Conservation (phyloP, 176 grass and related monocot species). For the Triticum urartu region DNA sequence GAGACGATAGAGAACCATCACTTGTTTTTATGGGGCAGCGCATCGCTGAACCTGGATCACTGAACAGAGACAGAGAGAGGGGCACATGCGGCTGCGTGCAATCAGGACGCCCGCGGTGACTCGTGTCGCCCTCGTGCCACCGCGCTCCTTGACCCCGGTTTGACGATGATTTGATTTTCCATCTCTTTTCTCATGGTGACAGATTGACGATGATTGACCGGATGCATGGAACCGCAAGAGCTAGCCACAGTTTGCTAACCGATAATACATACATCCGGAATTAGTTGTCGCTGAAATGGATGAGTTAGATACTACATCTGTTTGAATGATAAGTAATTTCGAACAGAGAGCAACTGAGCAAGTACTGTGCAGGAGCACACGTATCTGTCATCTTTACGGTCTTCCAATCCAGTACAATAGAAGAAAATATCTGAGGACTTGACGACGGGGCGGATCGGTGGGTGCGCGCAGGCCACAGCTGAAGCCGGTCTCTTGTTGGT, state of each 20-base stretch:
- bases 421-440: background rate
- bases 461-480: background rate
- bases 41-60: background rate
- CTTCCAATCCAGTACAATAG: no score
- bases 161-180: background rate
- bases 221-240: background rate
- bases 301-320: no score
- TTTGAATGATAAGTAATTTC: no score
- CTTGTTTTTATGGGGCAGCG: background rate
- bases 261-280: no score
- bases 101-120: background rate
- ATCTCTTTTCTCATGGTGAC: background rate
- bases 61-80: no score
- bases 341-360: no score
- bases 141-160: background rate
- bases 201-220: background rate
- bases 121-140: background rate
- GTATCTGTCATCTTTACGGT: background rate
- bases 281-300: no score
- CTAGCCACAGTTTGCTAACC: no score
- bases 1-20: background rate
- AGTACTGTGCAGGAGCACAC: no score
- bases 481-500: background rate
- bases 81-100: background rate
- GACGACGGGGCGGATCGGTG: background rate